Percentiles rank a stretch among this genome's conserved stretches.
Conservation (phyloP, 805 yeast genomes). For the Geotrichum ghanense region DNA sequence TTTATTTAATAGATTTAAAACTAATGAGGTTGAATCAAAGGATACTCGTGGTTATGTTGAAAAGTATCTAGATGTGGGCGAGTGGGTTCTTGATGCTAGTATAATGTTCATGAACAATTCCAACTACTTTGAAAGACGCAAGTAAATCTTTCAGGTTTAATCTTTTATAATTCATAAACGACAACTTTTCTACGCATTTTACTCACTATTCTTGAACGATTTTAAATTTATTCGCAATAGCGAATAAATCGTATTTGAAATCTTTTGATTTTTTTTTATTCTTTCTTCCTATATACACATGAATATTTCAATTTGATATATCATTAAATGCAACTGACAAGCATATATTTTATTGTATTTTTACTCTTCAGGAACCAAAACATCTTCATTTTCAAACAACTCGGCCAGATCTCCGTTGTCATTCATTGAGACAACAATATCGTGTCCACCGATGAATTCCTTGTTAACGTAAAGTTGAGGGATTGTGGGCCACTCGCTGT, state of each 20-base stretch:
- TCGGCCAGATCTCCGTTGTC: conserved; percentile 77
- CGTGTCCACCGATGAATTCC: conserved; percentile 97
- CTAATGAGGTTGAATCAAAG: conserved; percentile 37
- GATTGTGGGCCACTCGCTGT: conserved; percentile 95
- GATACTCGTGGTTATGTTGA: conserved; percentile 33
- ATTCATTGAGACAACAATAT: conserved; percentile 85
- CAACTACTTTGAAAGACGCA: conserved; percentile 45
- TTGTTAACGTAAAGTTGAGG: conserved; percentile 85
- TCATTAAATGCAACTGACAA: too few species aligned
- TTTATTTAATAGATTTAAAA: conserved; percentile 27
- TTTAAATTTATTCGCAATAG: too few species aligned
- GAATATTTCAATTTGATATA: too few species aligned
- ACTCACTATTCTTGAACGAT: too few species aligned
- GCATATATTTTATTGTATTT: too few species aligned
- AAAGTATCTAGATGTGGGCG: conserved; percentile 78
- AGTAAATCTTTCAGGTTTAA: too few species aligned
- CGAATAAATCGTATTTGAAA: too few species aligned
- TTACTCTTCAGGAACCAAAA: conserved; percentile 63
- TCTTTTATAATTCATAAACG: too few species aligned
- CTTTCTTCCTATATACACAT: too few species aligned
- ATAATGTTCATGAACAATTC: conserved; percentile 63
- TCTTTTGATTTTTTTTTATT: too few species aligned
- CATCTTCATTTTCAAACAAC: conserved; percentile 65
- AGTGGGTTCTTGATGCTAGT: conserved; percentile 61
- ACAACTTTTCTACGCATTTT: too few species aligned